Evolutionary conservation across 768 basidiomycete genomes (phyloP), one percentile per base, ranked within the genome.

Genomic region (Baorangia bicolor): DNA sequence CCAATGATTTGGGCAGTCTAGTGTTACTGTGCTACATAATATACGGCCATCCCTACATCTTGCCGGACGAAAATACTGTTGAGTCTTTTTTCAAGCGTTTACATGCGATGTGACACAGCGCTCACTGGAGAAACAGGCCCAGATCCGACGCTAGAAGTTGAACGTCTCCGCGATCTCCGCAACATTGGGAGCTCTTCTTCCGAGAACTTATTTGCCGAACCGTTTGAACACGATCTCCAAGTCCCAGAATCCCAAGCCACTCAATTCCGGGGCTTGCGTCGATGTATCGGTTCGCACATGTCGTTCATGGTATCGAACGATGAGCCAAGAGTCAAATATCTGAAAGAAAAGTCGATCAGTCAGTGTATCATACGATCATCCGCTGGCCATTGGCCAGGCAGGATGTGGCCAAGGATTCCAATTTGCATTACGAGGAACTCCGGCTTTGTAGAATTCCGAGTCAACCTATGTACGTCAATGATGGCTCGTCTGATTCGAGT

Each of bases 391-490:
- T 28, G n/a, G 12, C 23, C 12, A 34, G 2, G 13, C 14, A 53
- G 21, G 21, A 37, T 27, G 47, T 6, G 35, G 46, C 11, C 31
- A 39, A 38, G 35, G 16, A 28, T 23, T 21, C 7, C 40, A 55
- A 53, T 39, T 54, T 2, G 18, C 41, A 21, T 34, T 28, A 51
- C 33, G 5, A 28, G 27, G 25, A n/a, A 6, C n/a, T 13, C 2
- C 27, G 47, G 40, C 40, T 47, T 23, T 20, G 18, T n/a, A 18
- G 30, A 40, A 42, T 21, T 45, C 40, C 28, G 30, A 52, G 33
- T 31, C 31, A 41, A 28, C 25, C 37, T 52, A 46, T 51, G 48
- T 55, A 46, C 53, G 48, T 55, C 63, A n/a, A n/a, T n/a, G n/a
- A 52, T 53, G 18, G 13, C 28, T 33, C 25, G 33, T 55, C 27